Conservation (phyloP, 139 green algal genomes). For the Closterium sp. region DNA sequence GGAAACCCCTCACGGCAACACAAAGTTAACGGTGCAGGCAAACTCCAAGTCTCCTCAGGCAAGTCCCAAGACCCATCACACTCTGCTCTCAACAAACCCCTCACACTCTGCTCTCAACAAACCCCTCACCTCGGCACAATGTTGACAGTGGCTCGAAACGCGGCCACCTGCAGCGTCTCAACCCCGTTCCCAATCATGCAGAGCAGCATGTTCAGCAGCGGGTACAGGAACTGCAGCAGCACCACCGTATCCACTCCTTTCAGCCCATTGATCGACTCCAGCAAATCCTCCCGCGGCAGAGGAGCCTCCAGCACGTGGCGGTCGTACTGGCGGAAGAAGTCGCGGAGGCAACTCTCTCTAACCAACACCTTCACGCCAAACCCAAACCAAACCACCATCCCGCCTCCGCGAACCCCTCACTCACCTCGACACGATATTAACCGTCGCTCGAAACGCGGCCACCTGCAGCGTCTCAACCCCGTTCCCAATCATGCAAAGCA, state of each 20-base stretch:
- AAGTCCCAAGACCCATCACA: too few species aligned
- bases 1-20: too few species aligned
- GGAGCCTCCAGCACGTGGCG: conserved; percentile 35
- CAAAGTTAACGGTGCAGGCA: too few species aligned
- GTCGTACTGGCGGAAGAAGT: too few species aligned
- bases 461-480: conserved; percentile 47
- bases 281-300: conserved; percentile 3
- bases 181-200: too few species aligned
- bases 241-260: conserved; percentile 8
- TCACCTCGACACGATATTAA: conserved; percentile 49
- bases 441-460: conserved; percentile 39
- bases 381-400: too few species aligned
- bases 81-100: too few species aligned
- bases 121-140: conserved; percentile 35
- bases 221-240: conserved; percentile 44
- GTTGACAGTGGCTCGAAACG: conserved; percentile 45
- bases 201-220: conserved; percentile 50
- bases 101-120: too few species aligned
- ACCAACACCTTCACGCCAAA: too few species aligned
- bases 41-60: too few species aligned
- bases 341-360: too few species aligned
- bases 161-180: conserved; percentile 45
- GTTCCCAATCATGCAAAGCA: conserved; percentile 47
- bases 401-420: too few species aligned
- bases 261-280: conserved; percentile 38